These are phyloP conservation scores for Solanum okadae DNA, from an alignment of 257 asterid genomes.

Conservation along the genomic window DNA sequence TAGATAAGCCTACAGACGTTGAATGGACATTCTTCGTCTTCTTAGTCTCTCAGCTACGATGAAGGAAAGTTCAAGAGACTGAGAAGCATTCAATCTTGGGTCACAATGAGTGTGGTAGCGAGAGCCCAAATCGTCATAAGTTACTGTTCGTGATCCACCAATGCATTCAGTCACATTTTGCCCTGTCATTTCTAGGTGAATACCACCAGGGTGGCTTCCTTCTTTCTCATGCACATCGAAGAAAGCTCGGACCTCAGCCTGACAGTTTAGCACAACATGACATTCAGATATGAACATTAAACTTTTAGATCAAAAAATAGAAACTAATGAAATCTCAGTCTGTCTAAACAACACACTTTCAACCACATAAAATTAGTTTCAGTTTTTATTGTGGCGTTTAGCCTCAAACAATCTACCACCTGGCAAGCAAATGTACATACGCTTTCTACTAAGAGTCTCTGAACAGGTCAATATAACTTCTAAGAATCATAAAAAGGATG, in stretches of 20 bases:
- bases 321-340: background rate
- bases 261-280: background rate
- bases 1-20: constrained; percentile 14
- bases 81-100: constrained; percentile 74
- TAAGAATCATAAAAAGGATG: background rate
- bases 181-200: constrained; percentile 83
- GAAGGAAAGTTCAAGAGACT: constrained; percentile 76
- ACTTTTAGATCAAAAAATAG: background rate
- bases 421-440: background rate
- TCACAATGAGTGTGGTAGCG: constrained; percentile 86
- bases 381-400: background rate
- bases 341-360: background rate
- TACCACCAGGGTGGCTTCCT: constrained; percentile 83
- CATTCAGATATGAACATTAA: background rate
- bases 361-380: background rate
- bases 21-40: constrained; percentile 52
- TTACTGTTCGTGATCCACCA: constrained; percentile 76
- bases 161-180: constrained; percentile 83
- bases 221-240: constrained; percentile 92
- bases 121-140: constrained; percentile 65
- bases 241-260: constrained; percentile 83
- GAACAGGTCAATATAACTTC: background rate
- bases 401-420: background rate
- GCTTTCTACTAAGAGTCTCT: background rate
- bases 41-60: constrained; percentile 60